Base-by-base conservation (phyloP, 345 rosid genomes). In the Euphorbia lathyris region DNA sequence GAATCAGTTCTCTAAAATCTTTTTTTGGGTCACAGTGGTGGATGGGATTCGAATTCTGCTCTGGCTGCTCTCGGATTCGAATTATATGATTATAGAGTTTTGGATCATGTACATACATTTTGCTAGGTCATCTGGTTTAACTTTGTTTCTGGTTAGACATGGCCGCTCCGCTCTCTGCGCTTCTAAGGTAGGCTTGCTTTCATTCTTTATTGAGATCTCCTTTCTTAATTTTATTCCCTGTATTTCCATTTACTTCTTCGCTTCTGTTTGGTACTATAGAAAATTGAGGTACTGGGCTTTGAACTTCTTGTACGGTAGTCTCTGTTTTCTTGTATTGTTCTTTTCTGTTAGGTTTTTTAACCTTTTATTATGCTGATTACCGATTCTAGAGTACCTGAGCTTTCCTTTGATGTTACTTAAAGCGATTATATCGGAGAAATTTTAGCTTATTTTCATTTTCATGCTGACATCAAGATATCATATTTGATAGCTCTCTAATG, bases 141-240 rank as follows among this genome's bases (percentile, higher is more conserved):
- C 65, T 66, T 68, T 71, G 65, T 67, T 74, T 55, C 65, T 83
- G 5, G 48, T 25, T 51, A 72, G 63, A 57, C 53, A 75, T 74
- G 72, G 55, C 68, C 61, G 67, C 52, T 20, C 42, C 23, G 52
- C 50, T 36, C 64, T 65, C 65, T 65, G 58, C 58, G 50, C 61
- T 9, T 36, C 50, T 5, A 53, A 63, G 88, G 83, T 84, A 67
- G 66, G 42, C 43, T 40, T 38, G 13, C 22, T 38, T 43, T 63
- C 27, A 26, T 43, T 17, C 48, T 43, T 27, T n/a, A 26, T 42
- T 59, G 10, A 26, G 66, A 70, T 80, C 53, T 62, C 3, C 9
- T 13, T n/a, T 26, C 25, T 5, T n/a, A 23, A 29, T 19, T 25
- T 0, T 36, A 4, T 50, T 36, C n/a, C n/a, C n/a, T n/a, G n/a